These are phyloP conservation scores for Pyricularia pennisetigena DNA, from an alignment of 2,329 filamentous ascomycete species.

Conservation along the genomic window DNA sequence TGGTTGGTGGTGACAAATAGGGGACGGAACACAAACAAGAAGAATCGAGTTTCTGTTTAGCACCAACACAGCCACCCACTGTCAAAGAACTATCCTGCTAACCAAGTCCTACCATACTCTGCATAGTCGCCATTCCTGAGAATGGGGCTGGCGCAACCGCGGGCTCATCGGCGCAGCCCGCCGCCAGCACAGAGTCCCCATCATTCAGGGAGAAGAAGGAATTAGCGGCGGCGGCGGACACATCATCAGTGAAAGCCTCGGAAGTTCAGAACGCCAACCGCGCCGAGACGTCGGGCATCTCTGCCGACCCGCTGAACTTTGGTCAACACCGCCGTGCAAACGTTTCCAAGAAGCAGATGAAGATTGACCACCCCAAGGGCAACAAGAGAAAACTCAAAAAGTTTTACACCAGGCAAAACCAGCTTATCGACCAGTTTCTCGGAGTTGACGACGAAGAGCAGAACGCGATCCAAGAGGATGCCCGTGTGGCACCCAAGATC, in stretches of 20 bases:
- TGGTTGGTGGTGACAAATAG: not conserved
- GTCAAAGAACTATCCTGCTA: not conserved
- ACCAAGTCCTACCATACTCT: not conserved
- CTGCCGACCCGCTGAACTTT: conserved; percentile 26
- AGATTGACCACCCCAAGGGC: conserved; percentile 33
- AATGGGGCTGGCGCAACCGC: not conserved
- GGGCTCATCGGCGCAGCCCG: not conserved
- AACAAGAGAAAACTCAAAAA: conserved; percentile 32
- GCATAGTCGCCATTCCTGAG: not conserved
- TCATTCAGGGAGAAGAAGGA: not conserved
- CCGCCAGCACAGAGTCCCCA: not conserved
- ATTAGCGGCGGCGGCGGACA: not conserved
- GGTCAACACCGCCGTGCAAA: conserved; percentile 29
- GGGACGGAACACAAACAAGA: not conserved
- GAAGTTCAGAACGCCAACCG: not conserved
- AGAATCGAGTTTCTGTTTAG: not conserved
- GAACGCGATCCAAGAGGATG: conserved; percentile 36
- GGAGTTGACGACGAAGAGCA: conserved; percentile 45
- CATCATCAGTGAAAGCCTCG: not conserved
- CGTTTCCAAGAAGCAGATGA: conserved; percentile 33
- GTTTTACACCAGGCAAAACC: conserved; percentile 37
- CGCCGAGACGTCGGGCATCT: not conserved
- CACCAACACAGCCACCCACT: not conserved
- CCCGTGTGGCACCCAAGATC: conserved; percentile 38
- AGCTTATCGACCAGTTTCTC: conserved; percentile 41